phyloP scores from a whole-genome alignment of 345 rosid species.

The Hibiscus trionum region DNA sequence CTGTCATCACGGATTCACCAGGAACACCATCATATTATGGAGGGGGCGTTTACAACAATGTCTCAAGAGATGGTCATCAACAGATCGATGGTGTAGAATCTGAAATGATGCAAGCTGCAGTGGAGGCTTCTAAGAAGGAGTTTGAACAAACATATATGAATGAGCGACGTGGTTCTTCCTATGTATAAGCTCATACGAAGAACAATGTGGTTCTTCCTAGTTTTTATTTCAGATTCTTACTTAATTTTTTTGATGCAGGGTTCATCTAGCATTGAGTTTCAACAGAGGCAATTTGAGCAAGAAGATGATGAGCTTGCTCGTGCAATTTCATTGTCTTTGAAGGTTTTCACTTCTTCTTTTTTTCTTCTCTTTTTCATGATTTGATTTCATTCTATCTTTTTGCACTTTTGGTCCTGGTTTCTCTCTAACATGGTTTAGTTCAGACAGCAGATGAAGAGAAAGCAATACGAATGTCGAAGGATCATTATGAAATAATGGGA shows the following conservation, averaged over 20 bases:
- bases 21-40: conserved; percentile 25
- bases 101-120: conserved; percentile 66
- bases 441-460: conserved; percentile 71
- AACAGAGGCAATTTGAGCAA: conserved; percentile 27
- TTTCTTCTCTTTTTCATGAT: conserved; percentile 7
- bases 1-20: conserved; percentile 17
- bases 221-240: not conserved
- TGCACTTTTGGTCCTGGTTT: conserved; percentile 13
- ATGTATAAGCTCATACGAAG: conserved; percentile 14
- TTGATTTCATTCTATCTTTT: conserved; percentile 2
- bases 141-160: conserved; percentile 24
- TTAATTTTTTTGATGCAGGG: conserved; percentile 31
- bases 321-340: conserved; percentile 67
- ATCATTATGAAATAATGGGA: conserved; percentile 19
- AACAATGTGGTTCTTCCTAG: conserved; percentile 10
- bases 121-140: conserved; percentile 71
- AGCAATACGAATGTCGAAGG: conserved; percentile 27
- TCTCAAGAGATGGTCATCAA: conserved; percentile 24
- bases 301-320: conserved; percentile 73
- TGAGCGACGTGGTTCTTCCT: conserved; percentile 10
- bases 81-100: conserved; percentile 43
- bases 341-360: conserved; percentile 39
- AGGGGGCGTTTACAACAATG: conserved; percentile 25
- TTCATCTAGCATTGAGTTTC: conserved; percentile 28
- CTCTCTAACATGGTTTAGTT: conserved; percentile 17